Conservation (phyloP, 208 protist species). For the Perkinsela sp. region DNA sequence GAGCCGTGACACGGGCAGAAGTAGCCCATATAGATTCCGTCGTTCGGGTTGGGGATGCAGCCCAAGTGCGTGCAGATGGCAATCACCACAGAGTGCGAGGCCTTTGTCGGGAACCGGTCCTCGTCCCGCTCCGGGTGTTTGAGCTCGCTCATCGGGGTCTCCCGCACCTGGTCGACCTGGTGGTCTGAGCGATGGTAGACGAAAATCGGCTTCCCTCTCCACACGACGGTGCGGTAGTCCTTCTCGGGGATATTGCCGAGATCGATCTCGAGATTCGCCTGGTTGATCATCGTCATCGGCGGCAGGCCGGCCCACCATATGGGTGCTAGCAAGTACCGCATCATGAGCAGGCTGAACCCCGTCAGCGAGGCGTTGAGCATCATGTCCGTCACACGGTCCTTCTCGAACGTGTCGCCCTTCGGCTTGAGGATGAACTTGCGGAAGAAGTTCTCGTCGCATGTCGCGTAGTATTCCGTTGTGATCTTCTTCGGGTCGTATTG, state of each 20-base stretch:
- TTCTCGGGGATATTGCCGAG: conserved; percentile 60
- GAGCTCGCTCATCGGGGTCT: conserved; percentile 48
- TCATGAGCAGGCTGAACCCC: conserved; percentile 43
- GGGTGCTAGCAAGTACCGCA: conserved; percentile 35
- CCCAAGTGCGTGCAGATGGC: conserved; percentile 96
- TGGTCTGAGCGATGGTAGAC: conserved; percentile 73
- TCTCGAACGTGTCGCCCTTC: conserved; percentile 30
- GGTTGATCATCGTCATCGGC: conserved; percentile 64
- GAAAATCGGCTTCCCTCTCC: conserved; percentile 94
- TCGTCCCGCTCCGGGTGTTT: conserved; percentile 79
- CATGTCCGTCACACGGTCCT: conserved; percentile 58
- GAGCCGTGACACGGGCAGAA: conserved; percentile 97
- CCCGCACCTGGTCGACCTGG: conserved; percentile 64
- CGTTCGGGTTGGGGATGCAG: conserved; percentile 84
- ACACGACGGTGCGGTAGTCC: conserved; percentile 75
- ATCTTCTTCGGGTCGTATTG: conserved; percentile 4
- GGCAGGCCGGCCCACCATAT: conserved; percentile 58
- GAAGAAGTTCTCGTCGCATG: conserved; percentile 64
- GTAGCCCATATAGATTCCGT: conserved; percentile 82
- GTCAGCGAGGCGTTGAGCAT: conserved; percentile 44
- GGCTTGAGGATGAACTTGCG: conserved; percentile 66
- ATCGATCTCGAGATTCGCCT: conserved; percentile 89
- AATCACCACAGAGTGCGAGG: conserved; percentile 76
- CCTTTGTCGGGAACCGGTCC: conserved; percentile 43
- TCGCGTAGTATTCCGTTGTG: conserved; percentile 25